phyloP scores from a whole-genome alignment of 257 asterid species.

The Solanum bukasovii region DNA sequence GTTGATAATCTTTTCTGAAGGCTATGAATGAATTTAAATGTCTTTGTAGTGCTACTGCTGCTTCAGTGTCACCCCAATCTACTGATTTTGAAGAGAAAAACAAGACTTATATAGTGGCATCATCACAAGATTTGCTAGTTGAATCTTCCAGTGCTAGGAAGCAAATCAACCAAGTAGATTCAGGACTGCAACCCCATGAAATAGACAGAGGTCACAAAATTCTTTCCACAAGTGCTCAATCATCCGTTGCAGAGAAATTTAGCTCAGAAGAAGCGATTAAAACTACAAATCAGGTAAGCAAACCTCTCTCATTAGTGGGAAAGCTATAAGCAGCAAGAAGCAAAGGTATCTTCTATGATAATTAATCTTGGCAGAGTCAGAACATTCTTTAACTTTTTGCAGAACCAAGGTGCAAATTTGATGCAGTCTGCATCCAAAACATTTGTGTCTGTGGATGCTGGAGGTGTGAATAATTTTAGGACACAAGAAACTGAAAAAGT shows the following conservation, averaged over 20 bases:
- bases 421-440: slow-evolving; percentile 8
- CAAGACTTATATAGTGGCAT: slow-evolving; percentile 10
- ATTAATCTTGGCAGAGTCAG: neutral
- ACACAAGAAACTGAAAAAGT: slow-evolving; percentile 14
- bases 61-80: slow-evolving; percentile 24
- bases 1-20: neutral
- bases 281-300: slow-evolving; percentile 16
- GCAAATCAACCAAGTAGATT: neutral
- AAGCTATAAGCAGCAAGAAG: neutral
- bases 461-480: neutral
- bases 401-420: slow-evolving; percentile 2
- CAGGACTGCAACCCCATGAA: neutral
- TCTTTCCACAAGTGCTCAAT: neutral
- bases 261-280: slow-evolving; percentile 14
- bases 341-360: neutral
- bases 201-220: neutral
- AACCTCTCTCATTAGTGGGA: slow-evolving; percentile 8
- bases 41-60: slow-evolving; percentile 46
- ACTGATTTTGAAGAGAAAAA: slow-evolving; percentile 41
- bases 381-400: neutral
- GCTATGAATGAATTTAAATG: slow-evolving; percentile 3
- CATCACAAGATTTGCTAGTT: slow-evolving; percentile 16
- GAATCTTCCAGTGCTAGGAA: slow-evolving; percentile 8
- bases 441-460: slow-evolving; percentile 6
- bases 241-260: slow-evolving; percentile 7